Evolutionary conservation across 1,284 basidiomycete genomes (phyloP).

Genomic region (Pyrrhoderma noxium): DNA sequence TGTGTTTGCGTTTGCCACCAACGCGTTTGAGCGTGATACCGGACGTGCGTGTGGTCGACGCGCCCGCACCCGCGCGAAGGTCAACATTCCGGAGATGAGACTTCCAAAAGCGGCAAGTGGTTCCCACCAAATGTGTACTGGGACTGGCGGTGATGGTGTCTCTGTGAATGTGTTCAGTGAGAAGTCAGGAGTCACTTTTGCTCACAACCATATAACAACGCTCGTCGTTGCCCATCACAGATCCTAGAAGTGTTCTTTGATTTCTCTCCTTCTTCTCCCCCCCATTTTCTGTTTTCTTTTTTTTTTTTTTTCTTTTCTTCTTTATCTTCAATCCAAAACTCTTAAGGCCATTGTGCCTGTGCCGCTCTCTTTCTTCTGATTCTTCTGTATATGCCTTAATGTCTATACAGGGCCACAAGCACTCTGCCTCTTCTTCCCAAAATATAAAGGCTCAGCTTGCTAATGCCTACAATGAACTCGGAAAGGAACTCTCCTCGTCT

Average conservation of each 20-base stretch:
- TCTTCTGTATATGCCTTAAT: conserved; percentile 37
- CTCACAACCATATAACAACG: too few relatives aligned
- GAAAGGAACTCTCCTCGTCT: conserved; percentile 85
- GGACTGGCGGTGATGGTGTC: too few relatives aligned
- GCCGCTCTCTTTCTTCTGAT: conserved; percentile 33
- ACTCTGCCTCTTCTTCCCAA: conserved; percentile 58
- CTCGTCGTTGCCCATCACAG: too few relatives aligned
- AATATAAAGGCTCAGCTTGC: conserved; percentile 83
- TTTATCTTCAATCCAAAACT: not conserved
- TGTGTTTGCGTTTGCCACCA: not conserved
- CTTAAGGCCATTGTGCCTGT: conserved; percentile 27
- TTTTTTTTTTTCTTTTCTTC: conserved; percentile 1
- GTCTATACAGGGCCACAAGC: conserved; percentile 50
- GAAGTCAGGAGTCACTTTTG: too few relatives aligned
- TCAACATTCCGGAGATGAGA: too few relatives aligned
- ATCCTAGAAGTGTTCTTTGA: too few relatives aligned
- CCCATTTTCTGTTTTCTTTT: not conserved
- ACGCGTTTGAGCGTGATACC: not conserved
- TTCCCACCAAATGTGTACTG: too few relatives aligned
- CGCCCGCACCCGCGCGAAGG: too few relatives aligned
- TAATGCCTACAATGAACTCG: conserved; percentile 94
- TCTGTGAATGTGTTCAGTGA: too few relatives aligned
- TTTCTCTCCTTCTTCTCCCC: not conserved
- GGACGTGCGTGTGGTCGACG: too few relatives aligned
- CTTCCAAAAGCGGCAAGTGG: too few relatives aligned